Base-by-base conservation (phyloP, 148 eudicot genomes). In the Rhododendron vialii region DNA sequence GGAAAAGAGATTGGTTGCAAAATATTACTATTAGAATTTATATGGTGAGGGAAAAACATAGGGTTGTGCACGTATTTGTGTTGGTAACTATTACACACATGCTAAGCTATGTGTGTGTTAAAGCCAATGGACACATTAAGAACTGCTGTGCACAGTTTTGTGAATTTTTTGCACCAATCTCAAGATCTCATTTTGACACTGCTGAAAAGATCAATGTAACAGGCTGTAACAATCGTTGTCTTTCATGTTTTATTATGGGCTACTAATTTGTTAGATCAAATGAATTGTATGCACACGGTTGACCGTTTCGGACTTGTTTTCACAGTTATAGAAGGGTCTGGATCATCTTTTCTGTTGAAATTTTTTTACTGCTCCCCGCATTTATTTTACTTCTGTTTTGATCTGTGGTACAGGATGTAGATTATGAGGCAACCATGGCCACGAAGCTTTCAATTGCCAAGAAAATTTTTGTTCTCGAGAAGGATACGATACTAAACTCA, bases 401-500 rank as follows among this genome's bases (percentile, higher is more conserved):
- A 82, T 84, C 63, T 59, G 63, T 84, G 89, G 36, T 69, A 28
- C 93, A 96, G 99, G 93, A 91, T 91, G 99, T 96, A 63, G 99
- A 96, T 87, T 96, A 96, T 84, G 98, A 96, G 83, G 98, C 94
- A 57, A 91, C 96, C 71, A 82, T 96, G 98, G 94, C 94, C 55
- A 80, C 94, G 78, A 96, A 96, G 86, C 95, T 96, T 83, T 92
- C 98, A 74, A 92, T 96, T 88, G 95, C 99, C 71, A 94, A 93
- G 93, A 95, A 91, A 87, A 88, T 96, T 15, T 96, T 94, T 88
- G 76, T 87, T 81, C 84, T 88, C 75, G 99, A 96, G 88, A 95
- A 94, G 92, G 96, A 96, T 38, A 84, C 85, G 63, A 86, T 93
- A 81, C 92, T 93, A 50, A 85, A 79, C 86, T 96, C 98, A 59